Base-by-base conservation (phyloP, 208 protist genomes). In the Acanthamoeba castellanii region DNA sequence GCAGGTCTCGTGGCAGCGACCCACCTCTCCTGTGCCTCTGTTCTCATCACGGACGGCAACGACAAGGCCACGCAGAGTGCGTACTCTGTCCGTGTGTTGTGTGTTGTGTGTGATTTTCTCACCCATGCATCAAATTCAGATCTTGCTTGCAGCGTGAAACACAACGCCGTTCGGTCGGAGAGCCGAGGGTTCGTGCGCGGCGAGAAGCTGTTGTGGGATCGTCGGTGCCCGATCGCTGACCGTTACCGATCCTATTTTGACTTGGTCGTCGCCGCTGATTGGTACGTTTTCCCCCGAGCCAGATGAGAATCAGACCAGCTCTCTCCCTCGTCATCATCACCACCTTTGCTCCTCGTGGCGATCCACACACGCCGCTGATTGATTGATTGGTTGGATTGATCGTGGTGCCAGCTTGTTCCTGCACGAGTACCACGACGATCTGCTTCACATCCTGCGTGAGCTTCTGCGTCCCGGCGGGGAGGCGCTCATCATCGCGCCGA, bases 11-110 rank as follows among this genome's bases (percentile, higher is more conserved):
- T 88, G n/a, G 81, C 64, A 5, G 81, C 81, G 9, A 11, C 50
- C 50, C 34, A 64, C 22, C 52, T 88, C 25, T 42, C 22, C 18
- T 88, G 81, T 16, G 52, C 27, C 8, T 34, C 18, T 27, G 81
- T 88, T 5, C 50, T 88, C 50, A 88, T 88, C 81, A 88, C 81
- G 4, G 81, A 88, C 22, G 81, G 81, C 16, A 88, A 88, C 81
- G 81, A 88, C 13, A 88, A 64, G 32, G 81, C 81, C 4, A 30
- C 30, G 5, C 50, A 59, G 11, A 88, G 81, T 88, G 14, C 81
- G 81, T 61, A 8, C 22, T 7, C 20, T 30, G 59, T 25, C 8
- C 59, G 59, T 66, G 59, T 66, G 37, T 37, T 37, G 52, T 57
- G 52, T 9, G 59, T 66, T 0, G 18, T 22, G 55, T 59, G 55